Conservation (phyloP, 768 basidiomycete species). For the Nidula microcarpa region DNA sequence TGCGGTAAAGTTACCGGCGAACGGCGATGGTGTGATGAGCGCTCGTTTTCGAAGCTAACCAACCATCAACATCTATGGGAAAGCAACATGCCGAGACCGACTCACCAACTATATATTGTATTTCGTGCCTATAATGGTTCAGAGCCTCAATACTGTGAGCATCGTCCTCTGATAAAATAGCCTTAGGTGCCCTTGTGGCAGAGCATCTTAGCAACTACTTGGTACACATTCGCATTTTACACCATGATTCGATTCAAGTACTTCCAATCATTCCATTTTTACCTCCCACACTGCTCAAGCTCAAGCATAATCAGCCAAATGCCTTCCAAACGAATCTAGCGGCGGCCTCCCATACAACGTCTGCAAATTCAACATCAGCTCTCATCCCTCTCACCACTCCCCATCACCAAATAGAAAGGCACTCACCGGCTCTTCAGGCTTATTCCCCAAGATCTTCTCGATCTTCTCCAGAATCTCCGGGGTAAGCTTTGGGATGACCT, state of each 20-base stretch:
- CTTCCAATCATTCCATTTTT: constrained; percentile 7
- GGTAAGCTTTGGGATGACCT: constrained; percentile 71
- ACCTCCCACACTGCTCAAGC: constrained; percentile 3
- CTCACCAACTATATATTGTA: too few species aligned
- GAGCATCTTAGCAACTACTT: too few species aligned
- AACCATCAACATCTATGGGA: too few species aligned
- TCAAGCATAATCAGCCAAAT: constrained; percentile 1
- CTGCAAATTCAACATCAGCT: background rate
- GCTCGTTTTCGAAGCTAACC: too few species aligned
- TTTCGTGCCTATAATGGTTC: too few species aligned
- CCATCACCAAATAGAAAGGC: background rate
- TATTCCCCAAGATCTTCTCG: constrained; percentile 62
- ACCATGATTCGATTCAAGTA: background rate
- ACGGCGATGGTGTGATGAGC: too few species aligned
- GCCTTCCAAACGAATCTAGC: constrained; percentile 10
- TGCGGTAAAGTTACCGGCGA: too few species aligned
- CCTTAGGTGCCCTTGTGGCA: too few species aligned
- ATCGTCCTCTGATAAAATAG: too few species aligned
- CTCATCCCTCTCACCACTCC: background rate
- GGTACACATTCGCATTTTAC: too few species aligned
- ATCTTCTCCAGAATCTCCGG: constrained; percentile 62
- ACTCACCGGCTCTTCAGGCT: constrained; percentile 36
- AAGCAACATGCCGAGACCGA: too few species aligned
- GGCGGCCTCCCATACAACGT: constrained; percentile 12
- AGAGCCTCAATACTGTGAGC: too few species aligned